A percentile compares a stretch with the other conserved stretches of the same genome.
Conservation (phyloP, 257 asterid species). For the Echites panduratus region DNA sequence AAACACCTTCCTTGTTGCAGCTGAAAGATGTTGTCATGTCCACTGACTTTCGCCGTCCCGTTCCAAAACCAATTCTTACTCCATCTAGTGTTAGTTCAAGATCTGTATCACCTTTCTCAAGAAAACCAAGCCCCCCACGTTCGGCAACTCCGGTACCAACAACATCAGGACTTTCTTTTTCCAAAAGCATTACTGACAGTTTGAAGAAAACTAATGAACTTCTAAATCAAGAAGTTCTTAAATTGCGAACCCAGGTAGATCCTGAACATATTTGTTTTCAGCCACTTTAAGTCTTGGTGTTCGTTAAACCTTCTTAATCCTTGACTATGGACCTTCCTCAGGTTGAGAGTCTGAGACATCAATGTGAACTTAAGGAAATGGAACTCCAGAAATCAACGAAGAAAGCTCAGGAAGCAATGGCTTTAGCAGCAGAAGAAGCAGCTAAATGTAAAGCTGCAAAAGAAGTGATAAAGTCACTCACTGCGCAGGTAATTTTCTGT, state of each 20-base stretch:
- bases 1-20: conserved; percentile 56
- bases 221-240: conserved; percentile 76
- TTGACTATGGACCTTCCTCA: conserved; percentile 24
- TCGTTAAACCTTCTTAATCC: conserved; percentile 4
- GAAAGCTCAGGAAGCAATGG: conserved; percentile 79
- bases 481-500: conserved; percentile 59
- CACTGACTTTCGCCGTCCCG: conserved; percentile 50
- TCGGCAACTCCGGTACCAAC: conserved; percentile 94
- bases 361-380: conserved; percentile 68
- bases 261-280: background rate
- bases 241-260: conserved; percentile 72
- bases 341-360: conserved; percentile 64
- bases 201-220: conserved; percentile 81
- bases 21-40: conserved; percentile 58
- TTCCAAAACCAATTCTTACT: conserved; percentile 59
- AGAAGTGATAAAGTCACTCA: conserved; percentile 86
- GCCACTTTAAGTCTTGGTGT: conserved; percentile 8
- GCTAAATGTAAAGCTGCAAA: conserved; percentile 91
- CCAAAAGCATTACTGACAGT: conserved; percentile 72
- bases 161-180: conserved; percentile 77
- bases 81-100: conserved; percentile 69
- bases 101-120: conserved; percentile 87
- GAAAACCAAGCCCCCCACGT: conserved; percentile 84
- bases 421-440: conserved; percentile 82
- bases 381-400: conserved; percentile 70